A percentile compares a stretch with the other conserved stretches of the same genome.
phyloP scores from a whole-genome alignment of 768 basidiomycete genomes.

The Leccinum subgranulosum region DNA sequence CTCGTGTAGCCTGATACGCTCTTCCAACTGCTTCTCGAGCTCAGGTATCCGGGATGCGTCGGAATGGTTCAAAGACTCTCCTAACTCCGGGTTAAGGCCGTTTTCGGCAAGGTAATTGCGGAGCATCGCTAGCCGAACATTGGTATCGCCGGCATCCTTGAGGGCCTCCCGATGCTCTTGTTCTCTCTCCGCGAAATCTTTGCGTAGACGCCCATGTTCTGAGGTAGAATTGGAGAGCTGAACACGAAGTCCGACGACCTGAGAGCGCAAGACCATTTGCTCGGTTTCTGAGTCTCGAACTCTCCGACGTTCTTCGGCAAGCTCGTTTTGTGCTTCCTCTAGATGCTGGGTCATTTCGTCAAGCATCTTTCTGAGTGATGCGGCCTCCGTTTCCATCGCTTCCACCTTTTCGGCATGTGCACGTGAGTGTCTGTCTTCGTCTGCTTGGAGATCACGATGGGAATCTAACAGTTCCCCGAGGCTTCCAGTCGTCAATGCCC shows the following conservation, averaged over 20 bases:
- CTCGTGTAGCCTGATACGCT: constrained; percentile 70
- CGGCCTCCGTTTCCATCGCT: constrained; percentile 74
- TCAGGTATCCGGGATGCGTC: constrained; percentile 56
- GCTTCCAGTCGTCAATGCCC: constrained; percentile 80
- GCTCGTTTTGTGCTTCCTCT: constrained; percentile 64
- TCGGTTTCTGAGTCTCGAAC: constrained; percentile 64
- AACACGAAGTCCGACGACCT: constrained; percentile 68
- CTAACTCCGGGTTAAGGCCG: constrained; percentile 77
- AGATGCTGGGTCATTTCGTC: constrained; percentile 70
- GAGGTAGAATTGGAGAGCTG: constrained; percentile 67
- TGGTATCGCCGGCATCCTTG: constrained; percentile 65
- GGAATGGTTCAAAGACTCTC: constrained; percentile 39
- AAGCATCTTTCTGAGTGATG: constrained; percentile 75
- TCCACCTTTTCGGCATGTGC: constrained; percentile 81
- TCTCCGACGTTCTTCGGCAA: constrained; percentile 65
- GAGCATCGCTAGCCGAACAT: constrained; percentile 73
- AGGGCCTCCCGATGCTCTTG: constrained; percentile 57
- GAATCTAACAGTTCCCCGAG: constrained; percentile 86
- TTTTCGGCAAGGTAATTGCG: constrained; percentile 86
- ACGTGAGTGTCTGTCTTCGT: constrained; percentile 73
- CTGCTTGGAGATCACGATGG: constrained; percentile 79
- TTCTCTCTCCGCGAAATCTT: constrained; percentile 68
- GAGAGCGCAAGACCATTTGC: constrained; percentile 61
- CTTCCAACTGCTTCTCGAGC: constrained; percentile 74
- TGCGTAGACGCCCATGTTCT: constrained; percentile 67